Evolutionary conservation across 495 filamentous ascomycete species (phyloP).

Genomic region (Clohesyomyces aquaticus): DNA sequence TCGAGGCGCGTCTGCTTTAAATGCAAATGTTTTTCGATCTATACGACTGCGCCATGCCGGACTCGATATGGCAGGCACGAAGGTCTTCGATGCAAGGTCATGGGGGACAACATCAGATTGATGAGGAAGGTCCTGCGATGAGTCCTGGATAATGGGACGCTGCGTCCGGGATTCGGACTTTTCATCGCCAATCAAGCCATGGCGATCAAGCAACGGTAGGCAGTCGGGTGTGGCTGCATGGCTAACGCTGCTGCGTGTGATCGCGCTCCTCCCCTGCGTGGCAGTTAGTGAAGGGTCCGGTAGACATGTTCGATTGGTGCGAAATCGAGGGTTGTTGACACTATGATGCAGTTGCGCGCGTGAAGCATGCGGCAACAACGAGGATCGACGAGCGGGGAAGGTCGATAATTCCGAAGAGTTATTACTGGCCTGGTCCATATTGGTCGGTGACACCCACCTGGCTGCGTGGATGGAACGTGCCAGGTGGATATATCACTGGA

Average conservation of each 20-base stretch:
- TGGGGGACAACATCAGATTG: neutral
- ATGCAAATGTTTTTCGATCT: too few species aligned
- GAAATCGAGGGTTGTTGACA: neutral
- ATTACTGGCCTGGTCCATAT: neutral
- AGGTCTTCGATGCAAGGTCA: neutral
- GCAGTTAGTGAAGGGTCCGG: neutral
- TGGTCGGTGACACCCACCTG: too few species aligned
- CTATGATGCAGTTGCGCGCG: neutral
- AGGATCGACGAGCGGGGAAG: constrained; percentile 6
- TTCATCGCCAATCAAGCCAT: neutral
- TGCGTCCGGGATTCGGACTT: neutral
- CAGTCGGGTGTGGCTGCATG: constrained; percentile 7
- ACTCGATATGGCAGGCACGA: too few species aligned
- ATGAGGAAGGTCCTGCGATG: neutral
- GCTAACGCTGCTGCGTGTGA: neutral
- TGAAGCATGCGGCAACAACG: neutral
- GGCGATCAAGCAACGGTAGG: neutral
- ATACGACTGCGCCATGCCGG: too few species aligned
- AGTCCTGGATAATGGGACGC: neutral
- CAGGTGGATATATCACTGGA: too few species aligned
- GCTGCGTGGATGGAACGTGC: too few species aligned
- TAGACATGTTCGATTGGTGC: neutral
- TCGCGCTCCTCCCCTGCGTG: neutral
- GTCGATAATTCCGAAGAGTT: neutral
- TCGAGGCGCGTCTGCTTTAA: neutral